Conservation (phyloP, 2,329 filamentous ascomycete genomes). For the Scytalidium sp. region DNA sequence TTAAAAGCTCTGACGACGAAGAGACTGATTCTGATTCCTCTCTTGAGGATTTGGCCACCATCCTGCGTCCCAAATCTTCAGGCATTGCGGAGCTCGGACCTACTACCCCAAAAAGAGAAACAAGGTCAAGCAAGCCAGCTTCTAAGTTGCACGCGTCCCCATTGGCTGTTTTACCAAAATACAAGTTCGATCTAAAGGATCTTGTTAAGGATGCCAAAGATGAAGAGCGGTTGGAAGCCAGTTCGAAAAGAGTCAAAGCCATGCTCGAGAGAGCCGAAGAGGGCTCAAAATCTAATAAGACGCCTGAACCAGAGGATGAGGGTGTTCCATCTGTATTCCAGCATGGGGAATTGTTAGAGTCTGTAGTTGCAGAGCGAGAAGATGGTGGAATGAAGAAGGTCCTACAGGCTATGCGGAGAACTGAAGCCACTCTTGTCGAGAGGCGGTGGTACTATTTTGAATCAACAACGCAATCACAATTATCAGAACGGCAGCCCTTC, state of each 20-base stretch:
- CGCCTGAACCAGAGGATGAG: constrained; percentile 1
- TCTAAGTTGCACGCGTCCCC: constrained; percentile 37
- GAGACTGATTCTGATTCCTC: constrained; percentile 55
- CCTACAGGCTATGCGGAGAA: constrained; percentile 55
- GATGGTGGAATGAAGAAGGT: constrained; percentile 44
- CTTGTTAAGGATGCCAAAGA: constrained; percentile 57
- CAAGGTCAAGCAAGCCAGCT: constrained; percentile 8
- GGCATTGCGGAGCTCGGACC: constrained; percentile 3
- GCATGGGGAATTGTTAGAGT: constrained; percentile 37
- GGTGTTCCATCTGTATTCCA: constrained; percentile 6
- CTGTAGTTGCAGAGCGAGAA: constrained; percentile 39
- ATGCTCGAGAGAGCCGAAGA: constrained; percentile 26
- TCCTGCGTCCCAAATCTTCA: constrained; percentile 10
- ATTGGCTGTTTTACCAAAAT: constrained; percentile 48
- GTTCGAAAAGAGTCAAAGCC: constrained; percentile 37
- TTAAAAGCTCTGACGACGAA: constrained; percentile 72
- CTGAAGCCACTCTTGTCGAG: constrained; percentile 53
- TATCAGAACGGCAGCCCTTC: constrained; percentile 20
- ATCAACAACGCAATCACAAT: constrained; percentile 2
- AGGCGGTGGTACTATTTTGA: constrained; percentile 57
- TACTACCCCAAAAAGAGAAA: constrained; percentile 9
- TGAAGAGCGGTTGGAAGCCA: constrained; percentile 58
- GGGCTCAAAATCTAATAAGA: constrained; percentile 17
- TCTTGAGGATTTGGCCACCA: constrained; percentile 47
- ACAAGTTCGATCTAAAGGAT: constrained; percentile 62